Conservation (phyloP, 371 early-diverging fungal species). For the Mucor lusitanicus region DNA sequence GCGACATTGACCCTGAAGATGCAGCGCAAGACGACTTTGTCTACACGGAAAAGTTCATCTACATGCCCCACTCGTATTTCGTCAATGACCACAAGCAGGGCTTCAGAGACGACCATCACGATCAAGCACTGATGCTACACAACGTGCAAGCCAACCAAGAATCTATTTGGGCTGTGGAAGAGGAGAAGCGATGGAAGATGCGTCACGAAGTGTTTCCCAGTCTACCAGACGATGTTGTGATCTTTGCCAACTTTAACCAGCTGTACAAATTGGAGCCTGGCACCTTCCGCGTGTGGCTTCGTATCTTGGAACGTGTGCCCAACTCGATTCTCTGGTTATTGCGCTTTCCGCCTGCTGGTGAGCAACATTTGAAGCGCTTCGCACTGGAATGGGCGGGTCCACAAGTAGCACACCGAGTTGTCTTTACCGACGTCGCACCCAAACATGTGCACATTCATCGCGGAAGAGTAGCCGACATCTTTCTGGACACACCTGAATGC, state of each 20-base stretch:
- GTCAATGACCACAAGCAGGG: conserved; percentile 94
- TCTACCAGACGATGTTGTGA: conserved; percentile 77
- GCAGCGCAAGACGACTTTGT: conserved; percentile 63
- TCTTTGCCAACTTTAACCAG: conserved; percentile 96
- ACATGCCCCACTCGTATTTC: conserved; percentile 91
- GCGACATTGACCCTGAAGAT: conserved; percentile 78
- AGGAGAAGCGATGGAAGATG: conserved; percentile 84
- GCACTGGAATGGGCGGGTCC: conserved; percentile 81
- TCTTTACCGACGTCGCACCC: conserved; percentile 93
- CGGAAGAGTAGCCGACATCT: conserved; percentile 90
- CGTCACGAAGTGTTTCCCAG: conserved; percentile 86
- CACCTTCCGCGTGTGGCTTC: conserved; percentile 84
- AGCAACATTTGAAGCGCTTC: conserved; percentile 69
- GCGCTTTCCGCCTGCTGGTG: conserved; percentile 90
- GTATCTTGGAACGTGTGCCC: conserved; percentile 80
- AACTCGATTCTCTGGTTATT: conserved; percentile 88
- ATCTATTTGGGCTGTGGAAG: conserved; percentile 74
- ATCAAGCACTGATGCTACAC: conserved; percentile 15
- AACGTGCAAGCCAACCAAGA: conserved; percentile 21
- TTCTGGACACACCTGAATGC: conserved; percentile 93
- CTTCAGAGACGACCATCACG: conserved; percentile 75
- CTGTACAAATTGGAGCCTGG: conserved; percentile 88
- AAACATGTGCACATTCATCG: conserved; percentile 93
- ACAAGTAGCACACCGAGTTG: conserved; percentile 77
- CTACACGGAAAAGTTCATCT: conserved; percentile 89